phyloP scores from a whole-genome alignment of 2,329 filamentous ascomycete genomes.

The Monilinia vaccinii-corymbosi region DNA sequence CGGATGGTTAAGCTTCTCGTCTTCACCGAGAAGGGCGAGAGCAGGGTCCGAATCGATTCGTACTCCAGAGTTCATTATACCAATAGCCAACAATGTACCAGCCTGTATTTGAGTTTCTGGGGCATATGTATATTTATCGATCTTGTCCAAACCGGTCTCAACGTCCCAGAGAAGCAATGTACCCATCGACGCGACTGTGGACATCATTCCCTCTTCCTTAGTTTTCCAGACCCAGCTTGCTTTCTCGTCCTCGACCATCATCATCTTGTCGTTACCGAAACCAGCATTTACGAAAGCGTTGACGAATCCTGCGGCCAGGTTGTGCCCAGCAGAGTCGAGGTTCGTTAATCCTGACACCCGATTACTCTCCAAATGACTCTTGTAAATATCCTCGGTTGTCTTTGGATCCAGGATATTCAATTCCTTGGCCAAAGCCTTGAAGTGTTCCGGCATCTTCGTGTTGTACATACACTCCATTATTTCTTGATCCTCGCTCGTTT shows the following conservation, averaged over 20 bases:
- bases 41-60: conserved; percentile 84
- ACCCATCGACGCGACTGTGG: conserved; percentile 86
- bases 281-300: conserved; percentile 96
- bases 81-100: conserved; percentile 84
- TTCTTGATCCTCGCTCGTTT: conserved; percentile 61
- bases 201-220: conserved; percentile 96
- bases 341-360: conserved; percentile 89
- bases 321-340: conserved; percentile 90
- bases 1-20: conserved; percentile 70
- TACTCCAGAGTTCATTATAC: conserved; percentile 92
- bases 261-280: conserved; percentile 94
- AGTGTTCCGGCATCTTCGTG: conserved; percentile 79
- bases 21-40: conserved; percentile 73
- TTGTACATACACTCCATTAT: conserved; percentile 81
- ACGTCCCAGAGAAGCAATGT: conserved; percentile 91
- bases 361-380: conserved; percentile 94
- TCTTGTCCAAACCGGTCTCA: conserved; percentile 82
- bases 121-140: conserved; percentile 88
- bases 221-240: conserved; percentile 98
- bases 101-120: conserved; percentile 79
- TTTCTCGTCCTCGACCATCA: conserved; percentile 84
- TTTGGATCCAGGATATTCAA: conserved; percentile 95
- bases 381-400: conserved; percentile 97
- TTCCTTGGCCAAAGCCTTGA: conserved; percentile 89
- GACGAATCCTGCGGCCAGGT: conserved; percentile 90